These are phyloP conservation scores for Xerocomus cyaneibrunnescens DNA, from an alignment of 1,284 basidiomycete genomes.

Conservation along the genomic window DNA sequence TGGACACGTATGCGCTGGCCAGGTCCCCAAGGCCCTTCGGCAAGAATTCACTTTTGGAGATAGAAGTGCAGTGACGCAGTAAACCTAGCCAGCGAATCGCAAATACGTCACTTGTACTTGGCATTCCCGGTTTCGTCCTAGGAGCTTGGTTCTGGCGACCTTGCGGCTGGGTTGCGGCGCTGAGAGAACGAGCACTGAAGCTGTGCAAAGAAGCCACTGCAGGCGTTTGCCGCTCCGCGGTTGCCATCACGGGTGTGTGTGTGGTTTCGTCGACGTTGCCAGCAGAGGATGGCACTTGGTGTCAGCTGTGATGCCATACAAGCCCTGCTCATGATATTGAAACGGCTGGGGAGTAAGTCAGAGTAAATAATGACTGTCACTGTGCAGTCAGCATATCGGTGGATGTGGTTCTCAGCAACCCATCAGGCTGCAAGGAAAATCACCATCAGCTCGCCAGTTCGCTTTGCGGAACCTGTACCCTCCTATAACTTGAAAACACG, in stretches of 20 bases:
- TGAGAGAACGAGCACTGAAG: constrained; percentile 5
- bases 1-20: not conserved
- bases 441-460: no score
- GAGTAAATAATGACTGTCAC: no score
- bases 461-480: not conserved
- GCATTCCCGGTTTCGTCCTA: not conserved
- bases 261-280: not conserved
- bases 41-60: not conserved
- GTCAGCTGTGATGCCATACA: no score
- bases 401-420: no score
- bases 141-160: not conserved
- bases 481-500: constrained; percentile 1
- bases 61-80: not conserved
- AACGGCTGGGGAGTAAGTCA: no score
- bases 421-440: not conserved
- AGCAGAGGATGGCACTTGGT: no score
- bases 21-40: not conserved
- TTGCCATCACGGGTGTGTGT: not conserved
- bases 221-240: no score
- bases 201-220: not conserved
- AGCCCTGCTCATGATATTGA: no score
- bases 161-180: no score
- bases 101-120: not conserved
- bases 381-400: no score
- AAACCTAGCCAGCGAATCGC: not conserved